phyloP scores from a whole-genome alignment of 164 flowering plant species.

The Warburgia ugandensis region DNA sequence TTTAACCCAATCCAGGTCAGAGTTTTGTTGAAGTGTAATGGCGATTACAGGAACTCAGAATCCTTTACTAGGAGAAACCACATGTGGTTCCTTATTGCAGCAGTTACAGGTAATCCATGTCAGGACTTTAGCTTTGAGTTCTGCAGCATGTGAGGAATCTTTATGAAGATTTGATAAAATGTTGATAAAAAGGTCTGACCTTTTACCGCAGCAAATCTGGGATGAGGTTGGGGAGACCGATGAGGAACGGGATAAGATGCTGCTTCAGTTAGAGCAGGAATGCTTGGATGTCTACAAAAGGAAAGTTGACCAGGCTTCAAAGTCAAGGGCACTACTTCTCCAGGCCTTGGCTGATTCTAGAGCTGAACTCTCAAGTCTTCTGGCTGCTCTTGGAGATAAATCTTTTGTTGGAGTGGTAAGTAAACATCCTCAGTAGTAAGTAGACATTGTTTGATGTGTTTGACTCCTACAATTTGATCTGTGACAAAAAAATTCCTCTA shows the following conservation, averaged over 20 bases:
- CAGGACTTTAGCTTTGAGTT: neutral
- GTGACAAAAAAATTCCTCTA: too few species aligned
- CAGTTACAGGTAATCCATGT: constrained; percentile 61
- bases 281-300: constrained; percentile 95
- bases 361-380: constrained; percentile 60
- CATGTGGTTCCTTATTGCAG: constrained; percentile 77
- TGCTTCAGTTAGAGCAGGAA: constrained; percentile 88
- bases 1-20: too few species aligned
- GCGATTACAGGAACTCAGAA: constrained; percentile 56
- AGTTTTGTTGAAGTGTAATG: too few species aligned
- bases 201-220: constrained; percentile 76
- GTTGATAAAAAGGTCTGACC: neutral
- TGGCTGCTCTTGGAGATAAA: constrained; percentile 82
- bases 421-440: constrained; percentile 4
- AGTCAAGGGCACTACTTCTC: constrained; percentile 76
- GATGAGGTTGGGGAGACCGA: constrained; percentile 96
- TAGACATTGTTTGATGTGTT: too few species aligned
- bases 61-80: constrained; percentile 63
- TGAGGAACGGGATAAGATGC: constrained; percentile 84
- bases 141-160: neutral
- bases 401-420: constrained; percentile 60
- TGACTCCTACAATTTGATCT: too few species aligned
- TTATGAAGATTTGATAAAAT: neutral
- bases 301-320: constrained; percentile 84
- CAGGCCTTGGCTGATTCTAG: constrained; percentile 75